Evolutionary conservation across 2,329 filamentous ascomycete species (phyloP), one percentile per base, ranked within the genome.

Genomic region (Parafenestella ontariensis): DNA sequence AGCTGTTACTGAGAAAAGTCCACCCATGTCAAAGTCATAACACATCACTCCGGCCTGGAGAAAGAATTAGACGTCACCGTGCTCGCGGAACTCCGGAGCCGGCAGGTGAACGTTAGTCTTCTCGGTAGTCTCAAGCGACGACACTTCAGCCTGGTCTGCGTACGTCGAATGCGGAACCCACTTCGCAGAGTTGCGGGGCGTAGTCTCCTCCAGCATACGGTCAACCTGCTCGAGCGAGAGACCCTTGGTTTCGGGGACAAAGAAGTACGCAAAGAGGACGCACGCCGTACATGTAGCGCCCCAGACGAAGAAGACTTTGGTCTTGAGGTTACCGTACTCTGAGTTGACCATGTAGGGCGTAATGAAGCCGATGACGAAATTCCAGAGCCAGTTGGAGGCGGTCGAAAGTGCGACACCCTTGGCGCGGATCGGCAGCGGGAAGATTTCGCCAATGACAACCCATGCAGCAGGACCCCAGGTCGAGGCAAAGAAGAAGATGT

Each of bases 381-480:
- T 95, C 91, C 91, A 95, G 59, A 95, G 84, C 91, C 91, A 96
- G 85, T 96, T 96, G 73, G 88, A 92, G 57, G 92, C 90, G 8
- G 92, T 96, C 36, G 91, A 93, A 40, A 96, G 84, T 67, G 85
- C 91, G 56, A 96, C 91, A 80, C 92, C 92, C 64, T 91, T 90
- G 36, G 92, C 90, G 70, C 92, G 90, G 78, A 96, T 94, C 58
- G 90, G 91, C 49, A 96, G 86, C 53, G 92, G 91, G 86, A 90
- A 96, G 77, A 95, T 89, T 81, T 96, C 92, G 73, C 92, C 92
- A 69, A 95, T 93, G 65, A 96, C 85, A 52, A 83, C 81, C 85
- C 84, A 87, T 23, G 83, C 83, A 51, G 82, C 89, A 6, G 91
- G 91, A 48, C 92, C 92, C 92, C 91, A 96, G 61, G 92, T 96